These are phyloP conservation scores for Mucor plumbeus DNA, from an alignment of 371 early-diverging fungal species.

Conservation along the genomic window DNA sequence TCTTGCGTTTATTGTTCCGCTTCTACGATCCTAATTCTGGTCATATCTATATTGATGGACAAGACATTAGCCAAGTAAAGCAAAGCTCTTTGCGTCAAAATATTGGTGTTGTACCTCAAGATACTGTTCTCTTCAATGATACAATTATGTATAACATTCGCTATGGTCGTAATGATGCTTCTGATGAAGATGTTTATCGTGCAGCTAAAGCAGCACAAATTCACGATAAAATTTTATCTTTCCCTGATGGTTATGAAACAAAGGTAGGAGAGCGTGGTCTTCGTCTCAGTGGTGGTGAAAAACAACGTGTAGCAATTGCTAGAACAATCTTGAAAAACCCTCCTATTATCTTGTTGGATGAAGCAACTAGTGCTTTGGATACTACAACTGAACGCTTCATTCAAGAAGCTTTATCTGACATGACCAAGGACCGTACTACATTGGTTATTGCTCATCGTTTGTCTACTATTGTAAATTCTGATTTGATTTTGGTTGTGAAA, in stretches of 20 bases:
- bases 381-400: conserved; percentile 82
- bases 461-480: conserved; percentile 82
- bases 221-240: conserved; percentile 68
- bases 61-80: conserved; percentile 77
- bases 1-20: conserved; percentile 85
- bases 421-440: conserved; percentile 87
- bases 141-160: conserved; percentile 83
- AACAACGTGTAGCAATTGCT: conserved; percentile 82
- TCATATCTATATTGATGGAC: conserved; percentile 86
- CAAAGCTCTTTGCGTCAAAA: conserved; percentile 70
- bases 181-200: conserved; percentile 68
- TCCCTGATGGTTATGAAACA: conserved; percentile 88
- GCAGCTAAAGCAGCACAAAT: conserved; percentile 89
- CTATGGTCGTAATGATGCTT: conserved; percentile 67
- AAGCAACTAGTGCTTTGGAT: conserved; percentile 75
- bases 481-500: conserved; percentile 77
- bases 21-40: conserved; percentile 89
- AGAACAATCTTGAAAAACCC: conserved; percentile 86
- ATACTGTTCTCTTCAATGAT: conserved; percentile 84
- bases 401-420: conserved; percentile 67
- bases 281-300: conserved; percentile 92
- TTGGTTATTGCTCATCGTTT: conserved; percentile 95
- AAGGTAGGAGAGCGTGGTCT: conserved; percentile 94
- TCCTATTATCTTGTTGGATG: conserved; percentile 78
- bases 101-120: conserved; percentile 92